Percentiles rank a stretch among this genome's conserved stretches.
Evolutionary conservation across 805 yeast species (phyloP).

Genomic region (Saccharomycopsis javanensis): DNA sequence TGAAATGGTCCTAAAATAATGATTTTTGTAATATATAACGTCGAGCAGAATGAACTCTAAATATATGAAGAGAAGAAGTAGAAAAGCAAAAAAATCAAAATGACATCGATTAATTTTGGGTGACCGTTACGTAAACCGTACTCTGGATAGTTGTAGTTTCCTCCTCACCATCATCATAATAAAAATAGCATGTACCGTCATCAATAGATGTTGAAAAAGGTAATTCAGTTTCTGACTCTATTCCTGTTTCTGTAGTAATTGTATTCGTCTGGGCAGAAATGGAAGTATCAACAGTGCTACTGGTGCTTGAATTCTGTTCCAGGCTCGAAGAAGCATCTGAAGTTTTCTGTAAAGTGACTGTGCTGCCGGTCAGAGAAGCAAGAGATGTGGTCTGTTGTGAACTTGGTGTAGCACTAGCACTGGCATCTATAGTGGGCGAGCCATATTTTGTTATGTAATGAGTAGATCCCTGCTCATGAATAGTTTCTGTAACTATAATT

Average conservation of each 20-base stretch:
- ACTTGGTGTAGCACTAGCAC: background rate
- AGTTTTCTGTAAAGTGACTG: background rate
- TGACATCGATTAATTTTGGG: background rate
- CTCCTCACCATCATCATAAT: conserved; percentile 15
- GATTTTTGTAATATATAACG: too few relatives aligned
- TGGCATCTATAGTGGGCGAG: conserved; percentile 5
- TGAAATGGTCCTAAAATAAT: too few relatives aligned
- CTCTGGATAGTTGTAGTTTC: conserved; percentile 7
- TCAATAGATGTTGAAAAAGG: conserved; percentile 4
- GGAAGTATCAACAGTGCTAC: background rate
- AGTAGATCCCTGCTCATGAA: conserved; percentile 16
- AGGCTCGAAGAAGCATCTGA: background rate
- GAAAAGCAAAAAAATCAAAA: background rate
- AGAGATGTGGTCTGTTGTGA: background rate
- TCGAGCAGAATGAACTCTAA: too few relatives aligned
- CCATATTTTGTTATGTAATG: conserved; percentile 11
- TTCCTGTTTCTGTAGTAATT: background rate
- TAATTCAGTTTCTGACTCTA: conserved; percentile 7
- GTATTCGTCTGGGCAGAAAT: background rate
- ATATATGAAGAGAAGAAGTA: background rate
- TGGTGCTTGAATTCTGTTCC: background rate
- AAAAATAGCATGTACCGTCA: conserved; percentile 15
- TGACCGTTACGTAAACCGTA: conserved; percentile 7
- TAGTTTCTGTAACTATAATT: conserved; percentile 16
- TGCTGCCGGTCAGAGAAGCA: background rate